These are phyloP conservation scores for Gossypium raimondii DNA, from an alignment of 345 rosid species.

Conservation along the genomic window DNA sequence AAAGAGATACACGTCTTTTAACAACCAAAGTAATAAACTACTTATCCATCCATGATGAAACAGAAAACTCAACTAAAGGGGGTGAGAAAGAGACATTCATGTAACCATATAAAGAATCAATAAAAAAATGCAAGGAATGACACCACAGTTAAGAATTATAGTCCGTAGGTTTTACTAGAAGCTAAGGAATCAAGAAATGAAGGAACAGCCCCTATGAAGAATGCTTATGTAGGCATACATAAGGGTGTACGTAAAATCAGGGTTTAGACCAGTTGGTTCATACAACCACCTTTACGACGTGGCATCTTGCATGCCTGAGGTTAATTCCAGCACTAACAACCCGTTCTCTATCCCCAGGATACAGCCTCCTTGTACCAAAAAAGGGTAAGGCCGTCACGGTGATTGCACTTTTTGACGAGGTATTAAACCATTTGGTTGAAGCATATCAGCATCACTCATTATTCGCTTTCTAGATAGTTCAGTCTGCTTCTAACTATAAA, in stretches of 20 bases:
- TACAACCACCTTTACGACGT: not conserved
- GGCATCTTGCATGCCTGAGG: not conserved
- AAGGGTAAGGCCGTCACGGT: not conserved
- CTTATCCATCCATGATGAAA: not conserved
- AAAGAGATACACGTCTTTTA: not conserved
- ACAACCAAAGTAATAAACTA: not conserved
- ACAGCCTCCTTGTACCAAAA: not conserved
- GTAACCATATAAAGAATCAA: not conserved
- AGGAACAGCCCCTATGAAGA: not conserved
- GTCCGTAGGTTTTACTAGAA: not conserved
- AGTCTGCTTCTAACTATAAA: not conserved
- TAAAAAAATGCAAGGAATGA: not conserved
- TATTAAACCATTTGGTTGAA: not conserved
- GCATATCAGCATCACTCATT: not conserved
- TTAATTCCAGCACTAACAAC: not conserved
- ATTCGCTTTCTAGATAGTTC: not conserved
- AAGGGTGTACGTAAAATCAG: not conserved
- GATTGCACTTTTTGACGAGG: not conserved
- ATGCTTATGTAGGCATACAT: not conserved
- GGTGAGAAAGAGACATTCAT: not conserved
- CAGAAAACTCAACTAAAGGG: not conserved
- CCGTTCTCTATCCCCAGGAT: not conserved
- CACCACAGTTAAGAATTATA: slow-evolving; percentile 5
- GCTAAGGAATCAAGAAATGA: not conserved
- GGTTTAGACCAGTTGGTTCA: not conserved